Percentiles rank a stretch among this genome's conserved stretches.
These are phyloP conservation scores for Conoideocrella luteorostrata DNA, from an alignment of 2,329 filamentous ascomycete species.

Conservation along the genomic window DNA sequence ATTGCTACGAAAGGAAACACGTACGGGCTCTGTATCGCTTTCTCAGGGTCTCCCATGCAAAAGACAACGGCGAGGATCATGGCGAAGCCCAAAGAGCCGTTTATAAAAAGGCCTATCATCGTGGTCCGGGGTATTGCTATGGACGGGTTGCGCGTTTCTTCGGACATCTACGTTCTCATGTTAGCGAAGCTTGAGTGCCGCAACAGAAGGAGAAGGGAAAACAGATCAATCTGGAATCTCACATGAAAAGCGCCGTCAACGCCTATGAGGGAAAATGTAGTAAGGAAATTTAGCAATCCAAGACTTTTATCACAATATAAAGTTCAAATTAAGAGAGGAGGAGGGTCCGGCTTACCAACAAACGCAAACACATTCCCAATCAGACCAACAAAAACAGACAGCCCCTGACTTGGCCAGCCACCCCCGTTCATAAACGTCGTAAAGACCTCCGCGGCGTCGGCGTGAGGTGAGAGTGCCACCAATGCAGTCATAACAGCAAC, in stretches of 20 bases:
- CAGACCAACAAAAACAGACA: conserved; percentile 40
- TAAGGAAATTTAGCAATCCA: too few species aligned
- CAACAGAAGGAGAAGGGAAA: background rate
- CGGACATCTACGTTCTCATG: conserved; percentile 35
- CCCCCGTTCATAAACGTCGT: conserved; percentile 36
- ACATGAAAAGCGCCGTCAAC: conserved; percentile 10
- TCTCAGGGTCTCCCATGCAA: background rate
- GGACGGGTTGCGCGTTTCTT: conserved; percentile 42
- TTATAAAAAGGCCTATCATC: conserved; percentile 41
- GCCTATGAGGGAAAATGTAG: too few species aligned
- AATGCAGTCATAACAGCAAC: conserved; percentile 26
- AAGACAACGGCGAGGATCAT: conserved; percentile 16
- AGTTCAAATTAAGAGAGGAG: too few species aligned
- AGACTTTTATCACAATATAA: too few species aligned
- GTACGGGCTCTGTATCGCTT: conserved; percentile 26
- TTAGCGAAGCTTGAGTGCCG: too few species aligned
- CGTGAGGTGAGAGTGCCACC: conserved; percentile 25
- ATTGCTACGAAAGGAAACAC: conserved; percentile 54
- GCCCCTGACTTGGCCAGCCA: conserved; percentile 33
- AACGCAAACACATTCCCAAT: conserved; percentile 33
- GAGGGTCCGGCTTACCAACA: conserved; percentile 16
- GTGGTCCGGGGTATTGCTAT: conserved; percentile 44
- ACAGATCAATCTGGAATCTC: conserved; percentile 3
- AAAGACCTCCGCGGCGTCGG: conserved; percentile 33
- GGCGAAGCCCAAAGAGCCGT: conserved; percentile 46